Evolutionary conservation across 371 early-diverging fungal species (phyloP).

Genomic region (Apophysomyces ossiformis): DNA sequence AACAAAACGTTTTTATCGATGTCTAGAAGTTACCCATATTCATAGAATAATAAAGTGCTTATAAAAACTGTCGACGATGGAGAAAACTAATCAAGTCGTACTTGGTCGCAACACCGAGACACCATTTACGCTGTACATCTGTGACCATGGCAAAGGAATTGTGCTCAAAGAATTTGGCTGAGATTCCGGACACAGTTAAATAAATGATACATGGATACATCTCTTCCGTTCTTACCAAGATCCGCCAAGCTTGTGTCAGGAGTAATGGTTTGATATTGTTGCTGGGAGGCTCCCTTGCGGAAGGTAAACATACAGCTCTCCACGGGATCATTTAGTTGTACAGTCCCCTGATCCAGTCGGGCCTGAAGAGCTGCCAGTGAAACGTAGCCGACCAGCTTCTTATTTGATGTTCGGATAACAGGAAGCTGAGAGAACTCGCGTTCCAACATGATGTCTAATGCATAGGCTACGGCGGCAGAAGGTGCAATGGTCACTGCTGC

Average conservation of each 20-base stretch:
- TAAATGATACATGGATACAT: background rate
- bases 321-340: constrained; percentile 53
- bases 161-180: constrained; percentile 75
- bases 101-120: constrained; percentile 84
- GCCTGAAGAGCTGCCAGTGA: constrained; percentile 69
- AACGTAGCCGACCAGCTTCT: constrained; percentile 82
- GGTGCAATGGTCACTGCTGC: constrained; percentile 78
- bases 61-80: constrained; percentile 54
- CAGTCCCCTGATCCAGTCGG: constrained; percentile 57
- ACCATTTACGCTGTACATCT: constrained; percentile 80
- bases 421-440: constrained; percentile 89
- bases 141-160: constrained; percentile 86
- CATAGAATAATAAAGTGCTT: constrained; percentile 15
- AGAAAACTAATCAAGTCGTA: constrained; percentile 77
- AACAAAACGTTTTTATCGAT: background rate
- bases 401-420: constrained; percentile 64
- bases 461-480: constrained; percentile 59
- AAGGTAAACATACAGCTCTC: constrained; percentile 71
- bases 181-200: background rate
- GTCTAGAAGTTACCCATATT: background rate
- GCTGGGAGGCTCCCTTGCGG: constrained; percentile 29
- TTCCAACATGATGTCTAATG: constrained; percentile 79
- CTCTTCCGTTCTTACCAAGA: constrained; percentile 47
- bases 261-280: constrained; percentile 75
- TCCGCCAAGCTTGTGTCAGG: constrained; percentile 83